Evolutionary conservation across 2,329 filamentous ascomycete species (phyloP), one percentile per base, ranked within the genome.

Genomic region (Pseudocercospora cruenta): DNA sequence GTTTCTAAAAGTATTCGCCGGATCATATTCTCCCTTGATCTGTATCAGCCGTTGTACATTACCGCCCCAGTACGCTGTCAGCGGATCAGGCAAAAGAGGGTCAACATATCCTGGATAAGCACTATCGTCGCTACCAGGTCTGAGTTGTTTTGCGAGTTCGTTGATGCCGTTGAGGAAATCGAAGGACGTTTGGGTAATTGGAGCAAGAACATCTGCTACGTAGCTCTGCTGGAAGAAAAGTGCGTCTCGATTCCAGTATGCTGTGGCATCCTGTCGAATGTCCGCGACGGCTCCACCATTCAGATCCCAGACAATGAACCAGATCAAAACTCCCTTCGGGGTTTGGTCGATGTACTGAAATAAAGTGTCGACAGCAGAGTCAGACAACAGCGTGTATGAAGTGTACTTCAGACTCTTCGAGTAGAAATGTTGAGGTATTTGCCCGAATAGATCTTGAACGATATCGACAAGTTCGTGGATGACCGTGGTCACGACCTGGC

Each of bases 21-120:
- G 75, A 60, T 79, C 77, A 39, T 77, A 78, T 64, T 74, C 73
- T 1, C 64, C 59, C 49, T 77, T 75, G 53, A 78, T 71, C 47
- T 59, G 21, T 60, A 76, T 69, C 60, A 79, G 49, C 51, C 64
- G 70, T 58, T 67, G 60, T 26, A 78, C 45, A 64, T 78, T 78
- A 2, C 65, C 64, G n/a, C 70, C 71, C 19, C 72, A 74, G 58
- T 78, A 79, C 39, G 68, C 69, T 60, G 74, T 74, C 16, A 72
- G 69, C 47, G 70, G 69, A n/a, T 75, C 73, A 3, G 71, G 70
- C 60, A 78, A 70, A 33, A 74, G 74, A 62, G 73, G 69, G 54
- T 75, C 73, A 8, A 72, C 64, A 60, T 71, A 71, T 16, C 69
- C 68, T 3, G 68, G 65, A 60, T 68, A 71, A n/a, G 67, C 70